Conservation (phyloP, 1,284 basidiomycete species). For the Trichosporon faecale region DNA sequence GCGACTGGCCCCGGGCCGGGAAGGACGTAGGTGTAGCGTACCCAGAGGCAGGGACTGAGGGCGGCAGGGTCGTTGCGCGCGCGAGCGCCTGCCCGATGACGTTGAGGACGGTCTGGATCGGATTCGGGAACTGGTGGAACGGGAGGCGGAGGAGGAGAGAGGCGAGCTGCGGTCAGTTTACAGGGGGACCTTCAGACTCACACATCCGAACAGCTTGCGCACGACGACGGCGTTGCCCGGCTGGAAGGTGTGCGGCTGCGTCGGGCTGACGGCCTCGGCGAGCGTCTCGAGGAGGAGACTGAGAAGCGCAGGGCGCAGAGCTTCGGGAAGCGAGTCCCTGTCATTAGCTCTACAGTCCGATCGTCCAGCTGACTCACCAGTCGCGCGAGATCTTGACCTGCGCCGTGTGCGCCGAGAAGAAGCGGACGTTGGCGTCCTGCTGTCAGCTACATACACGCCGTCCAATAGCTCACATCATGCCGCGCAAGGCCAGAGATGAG, state of each 20-base stretch:
- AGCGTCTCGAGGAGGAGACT: conserved; percentile 44
- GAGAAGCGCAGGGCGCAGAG: conserved; percentile 44
- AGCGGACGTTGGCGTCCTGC: conserved; percentile 73
- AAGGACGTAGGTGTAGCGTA: conserved; percentile 53
- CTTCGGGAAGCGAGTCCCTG: conserved; percentile 49
- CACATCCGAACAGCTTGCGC: conserved; percentile 79
- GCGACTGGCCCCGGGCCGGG: conserved; percentile 54
- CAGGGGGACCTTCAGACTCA: conserved; percentile 52
- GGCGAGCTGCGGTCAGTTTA: conserved; percentile 36
- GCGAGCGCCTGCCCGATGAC: conserved; percentile 37
- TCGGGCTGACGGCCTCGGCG: conserved; percentile 38
- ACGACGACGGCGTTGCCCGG: conserved; percentile 60
- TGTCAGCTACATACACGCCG: background rate
- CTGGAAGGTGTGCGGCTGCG: conserved; percentile 37
- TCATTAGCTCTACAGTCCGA: background rate
- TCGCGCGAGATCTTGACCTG: conserved; percentile 87
- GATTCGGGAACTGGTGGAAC: conserved; percentile 41
- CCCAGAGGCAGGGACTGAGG: conserved; percentile 37
- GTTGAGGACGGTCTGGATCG: conserved; percentile 41
- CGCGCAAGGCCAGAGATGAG: conserved; percentile 46
- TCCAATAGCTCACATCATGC: conserved; percentile 37
- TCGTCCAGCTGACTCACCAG: conserved; percentile 59
- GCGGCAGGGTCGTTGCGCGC: conserved; percentile 35
- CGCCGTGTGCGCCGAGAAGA: conserved; percentile 85
- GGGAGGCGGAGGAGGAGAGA: conserved; percentile 44